Conservation (phyloP, 148 eudicot species). For the Rhododendron kiyosumense region DNA sequence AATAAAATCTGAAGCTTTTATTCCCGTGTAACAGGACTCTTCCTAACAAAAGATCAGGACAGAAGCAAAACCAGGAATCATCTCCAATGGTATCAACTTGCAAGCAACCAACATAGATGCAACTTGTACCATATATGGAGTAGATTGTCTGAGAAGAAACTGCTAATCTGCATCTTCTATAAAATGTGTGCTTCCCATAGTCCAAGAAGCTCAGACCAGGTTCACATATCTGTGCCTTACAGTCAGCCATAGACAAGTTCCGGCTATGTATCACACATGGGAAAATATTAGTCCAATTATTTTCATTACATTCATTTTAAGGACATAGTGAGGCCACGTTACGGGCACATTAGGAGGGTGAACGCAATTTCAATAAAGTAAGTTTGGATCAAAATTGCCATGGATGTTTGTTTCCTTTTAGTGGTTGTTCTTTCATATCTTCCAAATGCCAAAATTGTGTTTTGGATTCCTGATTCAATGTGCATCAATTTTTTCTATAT, state of each 20-base stretch:
- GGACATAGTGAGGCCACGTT: neutral
- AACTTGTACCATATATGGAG: neutral
- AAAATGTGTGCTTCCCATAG: neutral
- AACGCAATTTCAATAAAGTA: neutral
- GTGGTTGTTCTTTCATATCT: neutral
- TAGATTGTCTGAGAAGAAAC: neutral
- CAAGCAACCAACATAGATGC: neutral
- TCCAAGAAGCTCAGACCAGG: neutral
- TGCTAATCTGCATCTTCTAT: neutral
- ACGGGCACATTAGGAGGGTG: neutral
- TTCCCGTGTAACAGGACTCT: neutral
- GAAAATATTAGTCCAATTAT: neutral
- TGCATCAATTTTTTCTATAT: neutral
- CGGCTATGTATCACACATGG: neutral
- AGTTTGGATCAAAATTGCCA: neutral
- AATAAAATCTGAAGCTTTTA: neutral
- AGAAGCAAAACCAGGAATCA: neutral
- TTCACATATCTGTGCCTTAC: neutral
- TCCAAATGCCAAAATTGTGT: neutral
- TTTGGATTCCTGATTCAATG: neutral
- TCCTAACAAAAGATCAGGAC: neutral
- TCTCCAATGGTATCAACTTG: neutral
- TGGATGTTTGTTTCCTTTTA: neutral
- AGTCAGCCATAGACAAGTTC: neutral
- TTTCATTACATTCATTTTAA: neutral